Conservation (phyloP, 2,329 filamentous ascomycete genomes). For the Thelonectria rubi region DNA sequence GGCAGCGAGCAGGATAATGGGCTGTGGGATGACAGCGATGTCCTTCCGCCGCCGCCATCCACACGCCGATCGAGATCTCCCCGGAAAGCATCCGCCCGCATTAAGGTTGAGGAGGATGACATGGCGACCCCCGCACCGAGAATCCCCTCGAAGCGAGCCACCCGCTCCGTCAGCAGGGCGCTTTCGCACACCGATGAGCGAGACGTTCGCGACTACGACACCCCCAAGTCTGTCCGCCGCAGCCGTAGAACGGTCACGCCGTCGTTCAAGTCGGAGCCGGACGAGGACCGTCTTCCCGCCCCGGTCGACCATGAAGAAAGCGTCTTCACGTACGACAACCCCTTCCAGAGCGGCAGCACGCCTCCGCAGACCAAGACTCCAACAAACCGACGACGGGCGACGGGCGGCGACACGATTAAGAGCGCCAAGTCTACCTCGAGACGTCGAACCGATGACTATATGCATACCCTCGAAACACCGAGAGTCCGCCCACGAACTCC, state of each 20-base stretch:
- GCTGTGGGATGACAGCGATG: constrained; percentile 68
- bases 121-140: constrained; percentile 47
- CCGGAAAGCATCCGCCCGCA: constrained; percentile 61
- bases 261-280: constrained; percentile 63
- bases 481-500: constrained; percentile 49
- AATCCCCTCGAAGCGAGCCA: constrained; percentile 64
- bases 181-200: constrained; percentile 61
- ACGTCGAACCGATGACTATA: constrained; percentile 53
- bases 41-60: constrained; percentile 58
- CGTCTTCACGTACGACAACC: constrained; percentile 89
- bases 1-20: constrained; percentile 73
- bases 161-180: constrained; percentile 64
- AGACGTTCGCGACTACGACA: constrained; percentile 50
- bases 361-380: constrained; percentile 63
- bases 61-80: constrained; percentile 64
- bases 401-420: constrained; percentile 53
- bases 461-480: constrained; percentile 49
- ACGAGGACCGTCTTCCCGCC: constrained; percentile 41
- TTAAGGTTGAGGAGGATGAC: constrained; percentile 64
- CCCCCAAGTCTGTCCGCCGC: constrained; percentile 57
- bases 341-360: constrained; percentile 86
- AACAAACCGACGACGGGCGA: constrained; percentile 60
- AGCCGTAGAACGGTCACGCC: constrained; percentile 62
- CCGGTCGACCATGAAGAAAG: constrained; percentile 60
- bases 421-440: constrained; percentile 54